These are phyloP conservation scores for Diaporthe sp. DNA, from an alignment of 2,329 filamentous ascomycete genomes.

Conservation along the genomic window DNA sequence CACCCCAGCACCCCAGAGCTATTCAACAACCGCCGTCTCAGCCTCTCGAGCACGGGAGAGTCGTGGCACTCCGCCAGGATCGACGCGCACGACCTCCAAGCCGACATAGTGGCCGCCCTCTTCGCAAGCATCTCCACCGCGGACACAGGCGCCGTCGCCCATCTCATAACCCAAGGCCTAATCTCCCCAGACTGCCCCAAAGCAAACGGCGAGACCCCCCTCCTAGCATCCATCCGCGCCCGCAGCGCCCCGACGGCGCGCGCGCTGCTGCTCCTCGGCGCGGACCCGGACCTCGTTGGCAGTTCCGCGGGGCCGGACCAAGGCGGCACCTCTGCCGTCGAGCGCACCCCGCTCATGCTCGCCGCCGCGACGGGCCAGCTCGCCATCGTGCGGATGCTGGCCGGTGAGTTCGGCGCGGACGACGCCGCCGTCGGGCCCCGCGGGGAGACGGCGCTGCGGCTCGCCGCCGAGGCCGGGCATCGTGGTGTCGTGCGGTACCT, in stretches of 20 bases:
- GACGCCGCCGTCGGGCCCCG: slow-evolving; percentile 60
- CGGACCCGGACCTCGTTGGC: slow-evolving; percentile 51
- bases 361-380: slow-evolving; percentile 58
- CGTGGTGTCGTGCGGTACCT: slow-evolving; percentile 60
- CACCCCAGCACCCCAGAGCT: not conserved
- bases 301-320: not conserved
- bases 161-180: slow-evolving; percentile 51
- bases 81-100: not conserved
- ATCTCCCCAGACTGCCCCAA: slow-evolving; percentile 55
- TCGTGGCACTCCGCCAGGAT: too few relatives aligned
- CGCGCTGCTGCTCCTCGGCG: slow-evolving; percentile 52
- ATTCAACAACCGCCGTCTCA: not conserved
- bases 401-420: slow-evolving; percentile 57
- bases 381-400: slow-evolving; percentile 57
- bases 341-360: slow-evolving; percentile 59
- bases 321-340: not conserved
- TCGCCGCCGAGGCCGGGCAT: slow-evolving; percentile 58
- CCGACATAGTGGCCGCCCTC: not conserved
- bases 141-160: not conserved
- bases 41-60: not conserved
- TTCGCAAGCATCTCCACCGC: not conserved
- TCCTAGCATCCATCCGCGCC: slow-evolving; percentile 53
- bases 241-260: slow-evolving; percentile 52
- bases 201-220: slow-evolving; percentile 50
- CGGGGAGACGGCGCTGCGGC: slow-evolving; percentile 60